Conservation (phyloP, 768 basidiomycete species). For the Termitomyces sp. region DNA sequence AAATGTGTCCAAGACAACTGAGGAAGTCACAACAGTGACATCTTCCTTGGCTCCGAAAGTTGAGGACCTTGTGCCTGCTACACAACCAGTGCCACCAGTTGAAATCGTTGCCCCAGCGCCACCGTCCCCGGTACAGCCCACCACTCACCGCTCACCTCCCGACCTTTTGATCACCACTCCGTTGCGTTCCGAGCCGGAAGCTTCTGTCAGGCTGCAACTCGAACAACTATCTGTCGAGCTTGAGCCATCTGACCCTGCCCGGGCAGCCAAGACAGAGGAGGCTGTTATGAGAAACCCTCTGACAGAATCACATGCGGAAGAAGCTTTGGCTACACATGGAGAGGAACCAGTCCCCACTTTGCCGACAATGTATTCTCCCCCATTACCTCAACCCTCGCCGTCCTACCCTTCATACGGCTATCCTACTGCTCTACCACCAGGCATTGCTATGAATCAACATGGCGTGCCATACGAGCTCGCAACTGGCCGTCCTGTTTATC, state of each 20-base stretch:
- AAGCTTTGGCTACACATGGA: constrained; percentile 13
- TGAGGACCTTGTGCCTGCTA: constrained; percentile 26
- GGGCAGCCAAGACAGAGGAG: constrained; percentile 43
- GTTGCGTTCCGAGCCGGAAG: constrained; percentile 25
- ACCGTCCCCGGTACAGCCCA: background rate
- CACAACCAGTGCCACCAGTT: constrained; percentile 15
- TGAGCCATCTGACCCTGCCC: constrained; percentile 30
- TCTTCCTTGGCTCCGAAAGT: constrained; percentile 41
- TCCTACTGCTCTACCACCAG: constrained; percentile 61
- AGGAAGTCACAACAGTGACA: constrained; percentile 59
- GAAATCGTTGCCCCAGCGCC: constrained; percentile 7
- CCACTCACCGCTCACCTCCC: constrained; percentile 7
- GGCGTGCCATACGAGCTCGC: constrained; percentile 82
- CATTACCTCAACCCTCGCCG: constrained; percentile 45
- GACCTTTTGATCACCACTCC: constrained; percentile 22
- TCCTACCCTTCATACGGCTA: constrained; percentile 68
- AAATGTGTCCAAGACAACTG: constrained; percentile 13
- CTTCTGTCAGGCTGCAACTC: constrained; percentile 33
- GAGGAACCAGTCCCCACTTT: constrained; percentile 37
- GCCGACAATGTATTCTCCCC: constrained; percentile 42
- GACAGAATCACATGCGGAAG: constrained; percentile 22
- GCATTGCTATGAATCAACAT: constrained; percentile 69
- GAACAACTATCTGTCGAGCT: constrained; percentile 37
- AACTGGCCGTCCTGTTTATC: constrained; percentile 76
- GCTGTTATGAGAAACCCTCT: constrained; percentile 41